Conservation (phyloP, 2,329 filamentous ascomycete species). For the Mycosphaerella arachidis region DNA sequence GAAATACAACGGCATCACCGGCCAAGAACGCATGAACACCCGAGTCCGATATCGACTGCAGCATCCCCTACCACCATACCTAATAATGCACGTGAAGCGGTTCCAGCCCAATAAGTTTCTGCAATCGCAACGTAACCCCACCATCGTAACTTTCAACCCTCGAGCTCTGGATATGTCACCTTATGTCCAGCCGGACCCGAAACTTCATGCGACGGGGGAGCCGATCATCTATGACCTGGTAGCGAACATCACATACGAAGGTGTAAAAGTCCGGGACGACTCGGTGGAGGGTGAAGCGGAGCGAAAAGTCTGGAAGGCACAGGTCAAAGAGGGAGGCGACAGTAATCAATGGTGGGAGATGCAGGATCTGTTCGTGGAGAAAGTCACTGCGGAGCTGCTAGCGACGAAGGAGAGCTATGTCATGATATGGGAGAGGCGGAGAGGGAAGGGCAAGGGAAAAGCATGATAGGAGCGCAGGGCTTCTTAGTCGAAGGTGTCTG, state of each 20-base stretch:
- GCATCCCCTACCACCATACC: conserved; percentile 84
- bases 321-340: conserved; percentile 67
- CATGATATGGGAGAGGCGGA: conserved; percentile 88
- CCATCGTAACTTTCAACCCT: conserved; percentile 93
- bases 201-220: conserved; percentile 65
- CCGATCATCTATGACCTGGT: conserved; percentile 94
- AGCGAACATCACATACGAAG: conserved; percentile 89
- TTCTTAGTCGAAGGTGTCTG: no score
- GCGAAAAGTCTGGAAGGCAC: conserved; percentile 92
- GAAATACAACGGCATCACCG: conserved; percentile 86
- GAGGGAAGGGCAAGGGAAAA: conserved; percentile 31
- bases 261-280: conserved; percentile 69
- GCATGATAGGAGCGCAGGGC: background rate
- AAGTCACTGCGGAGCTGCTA: conserved; percentile 79
- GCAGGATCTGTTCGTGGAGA: conserved; percentile 90
- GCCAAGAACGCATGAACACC: conserved; percentile 84
- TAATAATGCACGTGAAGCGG: conserved; percentile 93
- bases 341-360: conserved; percentile 86
- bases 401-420: conserved; percentile 93
- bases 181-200: conserved; percentile 83
- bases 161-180: conserved; percentile 80
- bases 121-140: conserved; percentile 81
- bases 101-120: conserved; percentile 98
- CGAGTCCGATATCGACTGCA: conserved; percentile 84
- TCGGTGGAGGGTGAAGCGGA: conserved; percentile 84